These are phyloP conservation scores for Nidularia sp. DNA, from an alignment of 768 basidiomycete genomes.

Conservation along the genomic window DNA sequence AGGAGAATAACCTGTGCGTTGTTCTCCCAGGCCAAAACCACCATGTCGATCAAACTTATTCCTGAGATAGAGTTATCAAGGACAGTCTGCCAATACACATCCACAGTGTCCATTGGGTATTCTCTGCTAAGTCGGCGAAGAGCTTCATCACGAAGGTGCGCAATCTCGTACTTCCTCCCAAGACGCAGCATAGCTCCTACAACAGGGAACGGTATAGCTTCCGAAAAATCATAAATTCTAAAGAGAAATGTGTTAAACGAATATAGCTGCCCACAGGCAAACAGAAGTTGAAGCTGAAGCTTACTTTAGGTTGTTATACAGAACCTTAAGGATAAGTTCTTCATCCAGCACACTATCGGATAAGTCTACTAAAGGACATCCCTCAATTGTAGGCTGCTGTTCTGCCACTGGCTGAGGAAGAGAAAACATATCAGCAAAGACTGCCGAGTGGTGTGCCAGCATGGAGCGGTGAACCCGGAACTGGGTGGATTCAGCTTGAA, in stretches of 20 bases:
- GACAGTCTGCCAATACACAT: neutral
- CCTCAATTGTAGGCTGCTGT: neutral
- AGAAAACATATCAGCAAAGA: slow-evolving; percentile 11
- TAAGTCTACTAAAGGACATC: slow-evolving; percentile 8
- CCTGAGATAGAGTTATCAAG: neutral
- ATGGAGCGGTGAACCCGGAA: slow-evolving; percentile 7
- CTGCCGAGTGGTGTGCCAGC: slow-evolving; percentile 3
- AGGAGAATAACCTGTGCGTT: neutral
- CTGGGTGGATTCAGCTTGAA: slow-evolving; percentile 1
- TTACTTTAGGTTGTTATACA: slow-evolving; percentile 1
- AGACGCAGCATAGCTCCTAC: neutral
- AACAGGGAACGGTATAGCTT: neutral
- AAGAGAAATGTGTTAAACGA: too few relatives aligned
- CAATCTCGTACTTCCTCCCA: neutral
- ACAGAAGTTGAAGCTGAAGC: too few relatives aligned
- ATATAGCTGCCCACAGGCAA: too few relatives aligned
- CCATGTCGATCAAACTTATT: neutral
- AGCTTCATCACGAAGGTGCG: neutral
- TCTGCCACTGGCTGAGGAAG: slow-evolving; percentile 3
- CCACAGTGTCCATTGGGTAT: neutral
- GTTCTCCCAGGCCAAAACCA: neutral
- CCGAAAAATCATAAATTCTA: too few relatives aligned
- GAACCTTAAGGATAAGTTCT: slow-evolving; percentile 1
- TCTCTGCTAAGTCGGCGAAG: neutral
- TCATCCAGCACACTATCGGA: slow-evolving; percentile 6